phyloP scores from a whole-genome alignment of 345 rosid genomes.

The Linum lewisii region DNA sequence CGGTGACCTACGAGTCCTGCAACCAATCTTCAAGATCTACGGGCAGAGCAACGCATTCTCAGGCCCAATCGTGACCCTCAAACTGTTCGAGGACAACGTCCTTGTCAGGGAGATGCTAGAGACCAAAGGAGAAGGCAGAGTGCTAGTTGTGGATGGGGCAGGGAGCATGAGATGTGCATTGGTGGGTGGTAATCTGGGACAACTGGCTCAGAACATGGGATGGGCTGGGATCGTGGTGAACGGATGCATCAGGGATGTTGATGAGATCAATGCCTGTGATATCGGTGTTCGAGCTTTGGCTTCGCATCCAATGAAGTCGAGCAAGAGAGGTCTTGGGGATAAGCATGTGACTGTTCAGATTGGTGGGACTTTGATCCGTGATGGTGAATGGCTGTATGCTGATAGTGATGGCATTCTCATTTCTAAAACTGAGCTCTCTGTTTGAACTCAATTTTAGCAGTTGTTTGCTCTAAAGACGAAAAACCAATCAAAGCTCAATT shows the following conservation, averaged over 20 bases:
- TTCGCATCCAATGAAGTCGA: conserved; percentile 65
- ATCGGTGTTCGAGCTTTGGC: conserved; percentile 79
- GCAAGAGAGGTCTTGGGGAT: conserved; percentile 71
- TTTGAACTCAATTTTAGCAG: conserved; percentile 15
- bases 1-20: conserved; percentile 59
- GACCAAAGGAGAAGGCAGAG: conserved; percentile 69
- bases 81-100: conserved; percentile 84
- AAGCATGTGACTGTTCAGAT: conserved; percentile 47
- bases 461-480: too few species aligned
- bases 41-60: conserved; percentile 61
- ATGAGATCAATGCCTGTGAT: conserved; percentile 66
- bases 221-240: conserved; percentile 73
- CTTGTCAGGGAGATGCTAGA: conserved; percentile 63
- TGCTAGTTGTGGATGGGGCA: conserved; percentile 77
- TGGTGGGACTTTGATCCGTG: conserved; percentile 49
- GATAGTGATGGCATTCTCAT: conserved; percentile 75
- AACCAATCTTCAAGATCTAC: conserved; percentile 60
- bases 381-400: conserved; percentile 85
- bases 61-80: conserved; percentile 65
- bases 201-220: conserved; percentile 69
- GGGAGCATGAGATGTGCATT: conserved; percentile 83
- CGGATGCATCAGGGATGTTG: conserved; percentile 79
- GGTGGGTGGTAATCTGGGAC: conserved; percentile 70
- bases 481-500: too few species aligned
- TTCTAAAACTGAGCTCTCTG: conserved; percentile 48